Evolutionary conservation across 2,329 filamentous ascomycete genomes (phyloP), one percentile per base, ranked within the genome.

Genomic region (Nakataea oryzae): DNA sequence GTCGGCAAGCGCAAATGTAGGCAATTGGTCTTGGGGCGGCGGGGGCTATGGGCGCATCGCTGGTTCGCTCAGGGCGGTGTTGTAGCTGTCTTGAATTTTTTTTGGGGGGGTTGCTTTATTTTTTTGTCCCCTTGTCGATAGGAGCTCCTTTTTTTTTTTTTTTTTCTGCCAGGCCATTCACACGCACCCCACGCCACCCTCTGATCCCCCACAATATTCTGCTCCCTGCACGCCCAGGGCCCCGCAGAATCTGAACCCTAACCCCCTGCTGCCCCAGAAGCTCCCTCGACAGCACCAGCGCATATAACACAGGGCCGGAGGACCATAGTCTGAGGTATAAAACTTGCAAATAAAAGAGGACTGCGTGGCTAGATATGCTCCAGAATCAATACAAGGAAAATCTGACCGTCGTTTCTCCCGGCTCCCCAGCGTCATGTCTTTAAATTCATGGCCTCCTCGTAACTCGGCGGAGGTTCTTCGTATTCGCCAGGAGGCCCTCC

Each of bases 381-480:
- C 17, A n/a, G 4, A 2, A 50, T 11, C 7, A 8, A n/a, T 50
- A 11, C 8, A 17, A 5, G 21, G 41, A 8, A 50, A 6, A 9
- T n/a, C 4, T 50, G n/a, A n/a, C n/a, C n/a, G n/a, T n/a, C n/a
- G 41, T 50, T 50, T 6, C 11, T 50, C 41, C n/a, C 9, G 41
- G 41, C 17, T 7, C 6, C n/a, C 24, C 34, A 57, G 24, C 57
- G 28, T 47, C 41, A 59, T 21, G 58, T 60, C 24, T 60, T 60
- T 34, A 41, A 29, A n/a, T 60, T 56, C 60, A 57, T 61, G 8
- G 60, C 60, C 30, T 61, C 60, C 60, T 61, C 60, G 17, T 61
- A 61, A 47, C 60, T 61, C 32, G 60, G 60, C 28, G 60, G 60
- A 17, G 60, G 60, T 32, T 54, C 54, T n/a, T 61, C 60, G 32